A percentile compares a stretch with the other conserved stretches of the same genome.
Evolutionary conservation across 176 grass and related monocot species (phyloP).

Genomic region (Oryza meyeriana): DNA sequence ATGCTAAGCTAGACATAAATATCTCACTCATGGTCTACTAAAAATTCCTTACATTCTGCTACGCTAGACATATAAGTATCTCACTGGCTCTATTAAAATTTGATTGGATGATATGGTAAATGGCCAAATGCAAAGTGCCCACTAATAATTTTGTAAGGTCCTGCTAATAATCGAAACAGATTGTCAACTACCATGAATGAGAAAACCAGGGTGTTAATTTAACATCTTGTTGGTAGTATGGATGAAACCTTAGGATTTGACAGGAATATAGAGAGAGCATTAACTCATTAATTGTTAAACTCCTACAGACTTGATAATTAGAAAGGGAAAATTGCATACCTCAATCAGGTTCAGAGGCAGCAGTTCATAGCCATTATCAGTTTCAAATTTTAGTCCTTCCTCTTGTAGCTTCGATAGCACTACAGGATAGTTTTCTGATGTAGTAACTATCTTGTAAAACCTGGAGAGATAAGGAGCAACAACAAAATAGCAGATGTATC

Average conservation of each 20-base stretch:
- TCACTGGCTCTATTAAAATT: constrained; percentile 1
- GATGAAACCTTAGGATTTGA: background rate
- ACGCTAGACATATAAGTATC: background rate
- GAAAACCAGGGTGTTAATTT: background rate
- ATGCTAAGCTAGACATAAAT: too few relatives aligned
- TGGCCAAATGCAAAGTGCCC: background rate
- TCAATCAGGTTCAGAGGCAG: constrained; percentile 76
- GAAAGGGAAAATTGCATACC: constrained; percentile 43
- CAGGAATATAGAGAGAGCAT: background rate
- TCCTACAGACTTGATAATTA: background rate
- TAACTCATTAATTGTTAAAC: constrained; percentile 7
- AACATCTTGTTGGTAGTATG: background rate
- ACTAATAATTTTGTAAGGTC: background rate
- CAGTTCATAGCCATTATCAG: constrained; percentile 83
- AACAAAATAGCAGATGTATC: background rate
- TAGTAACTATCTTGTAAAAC: constrained; percentile 93
- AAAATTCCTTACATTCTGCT: background rate
- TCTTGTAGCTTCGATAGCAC: constrained; percentile 82
- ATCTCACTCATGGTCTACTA: background rate
- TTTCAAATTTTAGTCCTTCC: constrained; percentile 81
- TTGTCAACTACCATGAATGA: background rate
- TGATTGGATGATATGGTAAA: background rate
- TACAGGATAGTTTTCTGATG: constrained; percentile 73
- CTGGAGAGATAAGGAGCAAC: constrained; percentile 39
- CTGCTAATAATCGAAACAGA: background rate